Base-by-base conservation (phyloP, 345 rosid genomes). In the Pistacia atlantica region DNA sequence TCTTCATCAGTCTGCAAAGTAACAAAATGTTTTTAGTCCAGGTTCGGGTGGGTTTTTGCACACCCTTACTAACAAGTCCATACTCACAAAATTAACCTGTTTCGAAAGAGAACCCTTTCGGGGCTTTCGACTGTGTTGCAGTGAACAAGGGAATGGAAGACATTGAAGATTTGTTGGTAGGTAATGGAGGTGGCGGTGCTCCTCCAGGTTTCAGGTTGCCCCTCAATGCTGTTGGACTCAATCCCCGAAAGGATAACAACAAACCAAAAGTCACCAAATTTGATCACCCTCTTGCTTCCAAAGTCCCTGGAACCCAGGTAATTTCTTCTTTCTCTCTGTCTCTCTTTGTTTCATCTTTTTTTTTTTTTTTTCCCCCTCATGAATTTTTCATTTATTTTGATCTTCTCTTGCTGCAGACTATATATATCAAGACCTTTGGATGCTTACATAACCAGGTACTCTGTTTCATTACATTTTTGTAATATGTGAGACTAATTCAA, bases 371-470 rank as follows among this genome's bases (percentile, higher is more conserved):
- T 22, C 0, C 25, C 25, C 25, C 25, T 25, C 59, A 55, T 11
- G 65, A 67, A 22, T 46, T 45, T 77, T 74, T 65, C 7, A 7
- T 67, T 55, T 10, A 63, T 22, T 13, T 74, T 33, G 56, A 31
- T 13, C 63, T 80, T 75, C 49, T 54, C 71, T 37, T 51, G 0
- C 75, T 75, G 76, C 88, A 92, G 97, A 89, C 88, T 1, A 91
- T 93, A 65, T 91, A 88, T 83, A 78, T 93, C 77, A 95, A 91
- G 91, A 93, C 98, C 7, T 93, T 95, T 78, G 98, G 98, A 73
- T 95, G 98, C 86, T 95, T 97, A 0, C 98, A 95, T 84, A 93
- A 93, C 77, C 93, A 89, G 95, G 97, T 87, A 81, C 12, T 18
- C 9, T 6, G 55, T 67, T 11, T 33, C 42, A 67, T 67, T 46